These are phyloP conservation scores for Globisporangium solare DNA, from an alignment of 352 stramenopile species.

Conservation along the genomic window DNA sequence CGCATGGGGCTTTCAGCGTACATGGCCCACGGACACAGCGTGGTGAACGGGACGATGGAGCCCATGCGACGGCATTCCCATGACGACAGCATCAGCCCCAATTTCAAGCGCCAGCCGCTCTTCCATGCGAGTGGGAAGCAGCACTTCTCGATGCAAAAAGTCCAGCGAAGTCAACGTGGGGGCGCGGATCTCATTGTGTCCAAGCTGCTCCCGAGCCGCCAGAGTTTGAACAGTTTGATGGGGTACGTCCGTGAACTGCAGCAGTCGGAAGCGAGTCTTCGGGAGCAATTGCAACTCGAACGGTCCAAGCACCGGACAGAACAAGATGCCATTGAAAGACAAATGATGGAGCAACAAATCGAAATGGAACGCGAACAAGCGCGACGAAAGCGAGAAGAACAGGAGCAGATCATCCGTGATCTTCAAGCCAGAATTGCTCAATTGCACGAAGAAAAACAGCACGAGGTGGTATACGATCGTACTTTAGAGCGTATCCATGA, in stretches of 20 bases:
- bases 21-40: constrained; percentile 21
- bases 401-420: constrained; percentile 37
- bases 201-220: constrained; percentile 53
- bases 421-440: constrained; percentile 33
- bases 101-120: constrained; percentile 33
- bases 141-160: constrained; percentile 17
- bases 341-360: constrained; percentile 33
- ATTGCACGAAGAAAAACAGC: constrained; percentile 6
- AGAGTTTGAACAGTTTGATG: constrained; percentile 64
- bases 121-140: constrained; percentile 27
- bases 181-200: constrained; percentile 32
- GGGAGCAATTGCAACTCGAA: constrained; percentile 39
- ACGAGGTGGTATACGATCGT: too few species aligned
- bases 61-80: constrained; percentile 9
- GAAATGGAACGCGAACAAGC: constrained; percentile 31
- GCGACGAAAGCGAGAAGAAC: constrained; percentile 27
- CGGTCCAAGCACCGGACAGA: constrained; percentile 46
- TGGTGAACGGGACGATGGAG: constrained; percentile 14
- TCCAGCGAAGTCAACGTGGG: constrained; percentile 24
- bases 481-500: too few species aligned
- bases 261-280: constrained; percentile 53
- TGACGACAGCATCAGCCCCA: constrained; percentile 13
- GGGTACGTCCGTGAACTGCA: constrained; percentile 75
- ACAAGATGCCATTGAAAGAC: constrained; percentile 40
- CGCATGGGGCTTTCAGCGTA: constrained; percentile 49